Conservation (phyloP, 78 protist genomes). For the Mantamonas sphyraenae region DNA sequence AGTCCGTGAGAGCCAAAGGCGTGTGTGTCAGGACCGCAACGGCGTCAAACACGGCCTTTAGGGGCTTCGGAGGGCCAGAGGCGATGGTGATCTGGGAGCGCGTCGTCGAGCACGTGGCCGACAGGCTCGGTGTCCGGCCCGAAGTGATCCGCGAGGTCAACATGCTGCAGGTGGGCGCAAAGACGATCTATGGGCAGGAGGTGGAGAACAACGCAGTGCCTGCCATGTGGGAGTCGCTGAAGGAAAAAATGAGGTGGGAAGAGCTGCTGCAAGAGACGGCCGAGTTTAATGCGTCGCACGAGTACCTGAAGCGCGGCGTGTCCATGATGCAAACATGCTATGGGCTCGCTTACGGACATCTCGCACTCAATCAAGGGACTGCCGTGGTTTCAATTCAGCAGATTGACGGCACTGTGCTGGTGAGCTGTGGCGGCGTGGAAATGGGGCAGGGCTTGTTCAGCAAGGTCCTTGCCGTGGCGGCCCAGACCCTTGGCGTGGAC, state of each 20-base stretch:
- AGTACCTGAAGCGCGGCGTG: too few relatives aligned
- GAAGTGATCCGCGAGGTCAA: slow-evolving; percentile 47
- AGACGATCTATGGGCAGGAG: slow-evolving; percentile 52
- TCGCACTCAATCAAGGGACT: too few relatives aligned
- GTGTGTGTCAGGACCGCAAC: slow-evolving; percentile 60
- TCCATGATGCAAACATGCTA: too few relatives aligned
- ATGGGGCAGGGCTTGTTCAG: slow-evolving; percentile 97
- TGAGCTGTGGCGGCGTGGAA: slow-evolving; percentile 93
- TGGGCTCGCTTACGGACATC: too few relatives aligned
- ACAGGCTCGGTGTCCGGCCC: slow-evolving; percentile 9
- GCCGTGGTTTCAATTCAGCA: too few relatives aligned
- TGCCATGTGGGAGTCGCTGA: slow-evolving; percentile 58
- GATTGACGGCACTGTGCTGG: slow-evolving; percentile 92
- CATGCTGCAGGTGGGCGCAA: slow-evolving; percentile 61
- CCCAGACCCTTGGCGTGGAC: slow-evolving; percentile 61
- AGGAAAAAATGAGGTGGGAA: too few relatives aligned
- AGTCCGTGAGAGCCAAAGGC: slow-evolving; percentile 61
- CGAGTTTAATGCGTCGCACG: too few relatives aligned
- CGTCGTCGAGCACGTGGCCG: slow-evolving; percentile 64
- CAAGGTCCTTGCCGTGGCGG: slow-evolving; percentile 74
- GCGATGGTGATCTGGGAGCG: slow-evolving; percentile 59
- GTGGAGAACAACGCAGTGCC: slow-evolving; percentile 27
- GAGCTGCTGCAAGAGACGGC: too few relatives aligned
- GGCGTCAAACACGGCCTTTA: slow-evolving; percentile 91
- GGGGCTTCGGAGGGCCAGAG: slow-evolving; percentile 96